Conservation (phyloP, 768 basidiomycete genomes). For the Mycena belliarum region DNA sequence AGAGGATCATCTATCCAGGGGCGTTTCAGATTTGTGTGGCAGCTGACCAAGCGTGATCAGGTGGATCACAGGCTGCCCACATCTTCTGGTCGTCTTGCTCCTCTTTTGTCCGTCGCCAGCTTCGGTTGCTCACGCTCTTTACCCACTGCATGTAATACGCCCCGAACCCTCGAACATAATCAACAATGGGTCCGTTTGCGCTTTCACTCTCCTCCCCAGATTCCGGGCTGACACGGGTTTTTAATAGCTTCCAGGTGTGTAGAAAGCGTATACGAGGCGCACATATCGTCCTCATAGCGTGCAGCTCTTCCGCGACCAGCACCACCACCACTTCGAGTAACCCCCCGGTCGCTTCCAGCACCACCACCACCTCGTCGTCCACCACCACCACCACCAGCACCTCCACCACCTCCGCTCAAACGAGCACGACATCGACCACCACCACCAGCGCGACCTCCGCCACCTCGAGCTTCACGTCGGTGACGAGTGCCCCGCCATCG, state of each 20-base stretch:
- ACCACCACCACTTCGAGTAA: not conserved
- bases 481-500: not conserved
- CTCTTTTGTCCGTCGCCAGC: not conserved
- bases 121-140: conserved; percentile 7
- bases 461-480: not conserved
- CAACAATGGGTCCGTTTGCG: not conserved
- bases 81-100: not conserved
- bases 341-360: not conserved
- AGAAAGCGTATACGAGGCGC: too few species aligned
- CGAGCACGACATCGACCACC: not conserved
- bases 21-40: not conserved
- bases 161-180: not conserved
- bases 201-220: not conserved
- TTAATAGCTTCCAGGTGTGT: not conserved
- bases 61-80: not conserved
- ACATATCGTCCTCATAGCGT: too few species aligned
- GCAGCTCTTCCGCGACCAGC: not conserved
- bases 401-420: not conserved
- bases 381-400: not conserved
- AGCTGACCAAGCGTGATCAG: not conserved
- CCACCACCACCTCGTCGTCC: not conserved
- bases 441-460: not conserved
- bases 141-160: conserved; percentile 17
- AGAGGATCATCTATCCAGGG: not conserved
- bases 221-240: not conserved